Conservation (phyloP, 1,284 basidiomycete species). For the Boletellus dicymbophilus region DNA sequence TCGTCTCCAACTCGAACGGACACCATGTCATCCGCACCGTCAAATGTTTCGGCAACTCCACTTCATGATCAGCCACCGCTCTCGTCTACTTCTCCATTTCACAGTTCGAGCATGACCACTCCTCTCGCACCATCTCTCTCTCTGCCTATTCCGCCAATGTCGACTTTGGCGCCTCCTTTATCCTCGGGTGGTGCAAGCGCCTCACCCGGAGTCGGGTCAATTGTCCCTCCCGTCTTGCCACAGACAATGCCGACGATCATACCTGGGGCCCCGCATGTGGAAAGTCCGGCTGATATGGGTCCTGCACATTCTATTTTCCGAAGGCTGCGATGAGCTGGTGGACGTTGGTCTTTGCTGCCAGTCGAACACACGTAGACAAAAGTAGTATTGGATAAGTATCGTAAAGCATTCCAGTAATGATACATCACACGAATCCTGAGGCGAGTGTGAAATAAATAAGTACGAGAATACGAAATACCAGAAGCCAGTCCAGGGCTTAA, state of each 20-base stretch:
- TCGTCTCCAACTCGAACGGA: conserved; percentile 26
- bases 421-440: conserved; percentile 4
- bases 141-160: conserved; percentile 18
- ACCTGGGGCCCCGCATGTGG: conserved; percentile 21
- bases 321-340: not conserved
- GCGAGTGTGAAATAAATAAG: conserved; percentile 8
- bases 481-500: conserved; percentile 13
- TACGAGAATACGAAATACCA: not conserved
- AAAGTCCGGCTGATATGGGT: conserved; percentile 31
- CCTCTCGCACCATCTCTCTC: conserved; percentile 3
- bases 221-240: conserved; percentile 20
- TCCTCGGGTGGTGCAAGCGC: not conserved
- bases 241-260: conserved; percentile 21
- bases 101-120: not conserved
- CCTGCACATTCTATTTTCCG: conserved; percentile 12
- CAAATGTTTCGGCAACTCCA: conserved; percentile 13
- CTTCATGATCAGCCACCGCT: conserved; percentile 1
- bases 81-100: conserved; percentile 9
- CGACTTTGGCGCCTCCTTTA: conserved; percentile 10
- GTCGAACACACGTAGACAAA: conserved; percentile 1
- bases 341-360: not conserved
- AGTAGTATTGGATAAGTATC: conserved; percentile 1
- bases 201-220: not conserved
- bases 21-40: conserved; percentile 26
- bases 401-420: conserved; percentile 1